These are phyloP conservation scores for Cucurbita maxima DNA, from an alignment of 306 rosid genomes.

Conservation along the genomic window DNA sequence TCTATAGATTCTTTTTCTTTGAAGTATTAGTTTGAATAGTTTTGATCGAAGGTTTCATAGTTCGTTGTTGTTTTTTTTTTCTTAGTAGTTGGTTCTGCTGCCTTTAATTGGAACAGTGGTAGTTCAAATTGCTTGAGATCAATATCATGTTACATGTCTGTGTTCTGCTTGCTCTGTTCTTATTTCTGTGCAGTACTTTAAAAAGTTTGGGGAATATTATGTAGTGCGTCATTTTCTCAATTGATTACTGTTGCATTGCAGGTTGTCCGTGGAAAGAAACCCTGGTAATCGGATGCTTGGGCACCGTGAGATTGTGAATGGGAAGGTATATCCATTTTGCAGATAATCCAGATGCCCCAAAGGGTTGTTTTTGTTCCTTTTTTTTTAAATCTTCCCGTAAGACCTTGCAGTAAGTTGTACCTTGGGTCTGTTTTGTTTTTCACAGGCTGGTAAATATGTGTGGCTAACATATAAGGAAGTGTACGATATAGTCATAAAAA, in stretches of 20 bases:
- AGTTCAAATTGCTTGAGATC: neutral
- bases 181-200: neutral
- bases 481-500: constrained; percentile 49
- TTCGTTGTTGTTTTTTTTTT: neutral
- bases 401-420: constrained; percentile 9
- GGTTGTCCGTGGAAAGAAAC: constrained; percentile 59
- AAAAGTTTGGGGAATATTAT: neutral
- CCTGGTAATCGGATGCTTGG: constrained; percentile 74
- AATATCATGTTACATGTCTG: neutral
- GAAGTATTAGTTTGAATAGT: neutral
- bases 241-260: constrained; percentile 16
- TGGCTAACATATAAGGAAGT: constrained; percentile 74
- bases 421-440: neutral
- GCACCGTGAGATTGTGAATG: constrained; percentile 48
- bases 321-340: constrained; percentile 36
- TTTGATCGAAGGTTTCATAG: neutral
- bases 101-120: neutral
- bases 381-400: neutral
- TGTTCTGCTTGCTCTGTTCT: constrained; percentile 1
- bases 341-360: neutral
- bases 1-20: neutral
- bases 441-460: constrained; percentile 58
- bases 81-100: neutral
- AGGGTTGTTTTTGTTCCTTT: neutral
- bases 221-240: neutral